Conservation (phyloP, 2,329 filamentous ascomycete genomes). For the Aureobasidium sp. region DNA sequence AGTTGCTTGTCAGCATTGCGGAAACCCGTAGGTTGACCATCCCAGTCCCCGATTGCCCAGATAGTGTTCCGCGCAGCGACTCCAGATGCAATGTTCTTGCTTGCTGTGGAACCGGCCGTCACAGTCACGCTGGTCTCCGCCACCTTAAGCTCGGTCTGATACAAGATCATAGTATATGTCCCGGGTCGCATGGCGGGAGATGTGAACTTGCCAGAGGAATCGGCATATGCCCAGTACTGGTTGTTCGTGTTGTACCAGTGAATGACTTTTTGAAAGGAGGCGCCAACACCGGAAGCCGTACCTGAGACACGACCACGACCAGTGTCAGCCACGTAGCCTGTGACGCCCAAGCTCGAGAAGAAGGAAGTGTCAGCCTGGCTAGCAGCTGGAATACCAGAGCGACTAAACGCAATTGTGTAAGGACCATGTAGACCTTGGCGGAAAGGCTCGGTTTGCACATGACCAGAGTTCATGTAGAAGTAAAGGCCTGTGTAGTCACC, state of each 20-base stretch:
- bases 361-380: constrained; percentile 50
- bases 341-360: constrained; percentile 52
- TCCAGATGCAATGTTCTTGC: constrained; percentile 45
- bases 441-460: constrained; percentile 55
- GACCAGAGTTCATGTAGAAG: constrained; percentile 63
- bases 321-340: constrained; percentile 51
- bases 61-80: constrained; percentile 47
- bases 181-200: constrained; percentile 62
- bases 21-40: constrained; percentile 54
- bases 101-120: constrained; percentile 42
- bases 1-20: constrained; percentile 60
- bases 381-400: constrained; percentile 45
- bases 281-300: constrained; percentile 51
- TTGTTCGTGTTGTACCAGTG: constrained; percentile 58
- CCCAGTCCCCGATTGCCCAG: constrained; percentile 60
- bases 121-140: constrained; percentile 46
- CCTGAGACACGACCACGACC: constrained; percentile 55
- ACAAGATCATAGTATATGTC: constrained; percentile 62
- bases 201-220: constrained; percentile 47
- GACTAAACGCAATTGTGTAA: constrained; percentile 55
- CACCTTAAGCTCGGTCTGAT: constrained; percentile 53
- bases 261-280: constrained; percentile 50
- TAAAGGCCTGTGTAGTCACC: constrained; percentile 53
- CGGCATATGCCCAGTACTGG: constrained; percentile 59
- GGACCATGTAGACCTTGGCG: constrained; percentile 60